These are phyloP conservation scores for Mortierella sp. DNA, from an alignment of 371 early-diverging fungal species.

Conservation along the genomic window DNA sequence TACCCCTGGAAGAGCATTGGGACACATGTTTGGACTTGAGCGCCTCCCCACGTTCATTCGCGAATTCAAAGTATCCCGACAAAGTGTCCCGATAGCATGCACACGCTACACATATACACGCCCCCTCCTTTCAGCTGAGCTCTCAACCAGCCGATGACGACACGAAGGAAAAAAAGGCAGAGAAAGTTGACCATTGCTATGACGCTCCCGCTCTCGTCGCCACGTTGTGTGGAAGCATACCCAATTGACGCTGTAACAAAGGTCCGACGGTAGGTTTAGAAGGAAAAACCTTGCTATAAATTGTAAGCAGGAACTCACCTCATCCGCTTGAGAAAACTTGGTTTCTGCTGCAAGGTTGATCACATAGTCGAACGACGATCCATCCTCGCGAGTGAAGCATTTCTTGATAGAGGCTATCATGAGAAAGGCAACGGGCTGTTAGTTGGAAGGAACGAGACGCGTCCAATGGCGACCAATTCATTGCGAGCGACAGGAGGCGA, in stretches of 20 bases:
- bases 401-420: conserved; percentile 60
- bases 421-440: neutral
- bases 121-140: neutral
- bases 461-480: neutral
- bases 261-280: neutral
- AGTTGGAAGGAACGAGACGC: conserved; percentile 5
- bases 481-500: too few species aligned
- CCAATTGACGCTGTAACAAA: neutral
- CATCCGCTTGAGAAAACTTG: conserved; percentile 87
- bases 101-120: too few species aligned
- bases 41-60: neutral
- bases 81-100: too few species aligned
- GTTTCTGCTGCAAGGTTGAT: conserved; percentile 93
- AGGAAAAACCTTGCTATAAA: too few species aligned
- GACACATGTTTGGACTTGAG: neutral
- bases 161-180: neutral
- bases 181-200: too few species aligned
- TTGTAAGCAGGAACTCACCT: conserved; percentile 57
- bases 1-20: neutral
- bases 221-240: neutral
- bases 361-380: conserved; percentile 83
- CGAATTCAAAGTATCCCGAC: neutral
- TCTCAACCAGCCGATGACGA: neutral
- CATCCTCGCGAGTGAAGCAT: conserved; percentile 77
- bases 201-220: neutral